Evolutionary conservation across 2,329 filamentous ascomycete genomes (phyloP).

Genomic region (Microdochium trichocladiopsis): DNA sequence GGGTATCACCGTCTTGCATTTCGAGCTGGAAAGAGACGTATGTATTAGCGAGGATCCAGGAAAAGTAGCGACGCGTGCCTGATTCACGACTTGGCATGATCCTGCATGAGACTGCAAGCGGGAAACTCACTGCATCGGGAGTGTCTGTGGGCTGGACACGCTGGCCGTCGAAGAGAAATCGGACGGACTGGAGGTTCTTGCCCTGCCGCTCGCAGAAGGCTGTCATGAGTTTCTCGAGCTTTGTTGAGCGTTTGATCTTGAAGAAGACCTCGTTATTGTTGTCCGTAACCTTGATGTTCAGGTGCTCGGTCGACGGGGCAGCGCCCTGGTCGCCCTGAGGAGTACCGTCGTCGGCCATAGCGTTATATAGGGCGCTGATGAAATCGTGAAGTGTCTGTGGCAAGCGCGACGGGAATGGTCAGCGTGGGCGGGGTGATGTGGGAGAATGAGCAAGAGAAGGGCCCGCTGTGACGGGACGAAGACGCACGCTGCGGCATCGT

Average conservation of each 20-base stretch:
- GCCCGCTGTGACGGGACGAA: no score
- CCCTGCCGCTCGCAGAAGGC: conserved; percentile 96
- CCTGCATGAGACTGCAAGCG: no score
- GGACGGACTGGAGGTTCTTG: conserved; percentile 75
- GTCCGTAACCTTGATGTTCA: conserved; percentile 99
- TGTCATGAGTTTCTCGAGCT: conserved; percentile 96
- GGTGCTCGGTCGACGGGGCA: conserved; percentile 60
- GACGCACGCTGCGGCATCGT: no score
- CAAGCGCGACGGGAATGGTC: no score
- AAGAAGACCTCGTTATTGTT: conserved; percentile 99
- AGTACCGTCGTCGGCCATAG: not conserved
- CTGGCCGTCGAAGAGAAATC: conserved; percentile 94
- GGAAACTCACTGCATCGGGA: conserved; percentile 73
- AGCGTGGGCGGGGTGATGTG: no score
- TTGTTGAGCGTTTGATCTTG: conserved; percentile 97
- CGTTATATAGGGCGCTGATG: not conserved
- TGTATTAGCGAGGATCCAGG: conserved; percentile 2
- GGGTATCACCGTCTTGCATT: conserved; percentile 91
- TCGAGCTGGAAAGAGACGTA: conserved; percentile 61
- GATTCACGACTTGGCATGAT: no score
- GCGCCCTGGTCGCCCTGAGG: conserved; percentile 31
- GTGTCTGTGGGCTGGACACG: conserved; percentile 85
- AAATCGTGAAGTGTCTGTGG: no score
- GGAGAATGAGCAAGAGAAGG: no score
- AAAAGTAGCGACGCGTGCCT: no score